phyloP scores from a whole-genome alignment of 176 grass and related monocot genomes.

The Cenchrus americanus region DNA sequence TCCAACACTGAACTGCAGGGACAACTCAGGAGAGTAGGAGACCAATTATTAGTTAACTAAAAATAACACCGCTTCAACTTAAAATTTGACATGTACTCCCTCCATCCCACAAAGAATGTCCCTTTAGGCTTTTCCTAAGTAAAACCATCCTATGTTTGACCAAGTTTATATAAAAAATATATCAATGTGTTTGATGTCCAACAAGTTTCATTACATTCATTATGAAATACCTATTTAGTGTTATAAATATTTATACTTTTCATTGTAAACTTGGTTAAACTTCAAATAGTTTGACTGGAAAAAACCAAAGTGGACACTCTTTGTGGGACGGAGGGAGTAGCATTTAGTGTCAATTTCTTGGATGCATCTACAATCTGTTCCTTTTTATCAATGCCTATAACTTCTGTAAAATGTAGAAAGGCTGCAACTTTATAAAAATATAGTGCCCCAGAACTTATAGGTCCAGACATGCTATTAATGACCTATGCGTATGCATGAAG shows the following conservation, averaged over 20 bases:
- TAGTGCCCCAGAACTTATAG: neutral
- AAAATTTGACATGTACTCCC: constrained; percentile 3
- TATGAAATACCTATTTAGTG: too few relatives aligned
- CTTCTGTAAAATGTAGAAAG: constrained; percentile 18
- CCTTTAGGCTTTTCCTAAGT: too few relatives aligned
- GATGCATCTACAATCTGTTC: neutral
- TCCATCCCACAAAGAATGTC: too few relatives aligned
- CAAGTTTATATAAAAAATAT: too few relatives aligned
- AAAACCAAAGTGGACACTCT: too few relatives aligned
- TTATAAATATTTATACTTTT: too few relatives aligned
- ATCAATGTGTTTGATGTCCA: too few relatives aligned
- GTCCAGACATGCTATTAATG: constrained; percentile 11
- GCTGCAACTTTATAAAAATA: neutral
- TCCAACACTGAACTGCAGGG: neutral
- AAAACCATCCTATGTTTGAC: too few relatives aligned
- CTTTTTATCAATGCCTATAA: neutral
- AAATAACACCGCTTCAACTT: constrained; percentile 3
- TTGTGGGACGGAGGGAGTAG: neutral
- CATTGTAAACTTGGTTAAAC: too few relatives aligned
- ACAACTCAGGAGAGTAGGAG: neutral
- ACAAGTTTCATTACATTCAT: too few relatives aligned
- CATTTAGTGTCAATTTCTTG: neutral
- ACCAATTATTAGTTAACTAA: neutral
- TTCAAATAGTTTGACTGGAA: too few relatives aligned
- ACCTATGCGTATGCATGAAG: constrained; percentile 6